A percentile compares a stretch with the other conserved stretches of the same genome.
phyloP scores from a whole-genome alignment of 805 yeast species.

The Suhomyces vadensis region DNA sequence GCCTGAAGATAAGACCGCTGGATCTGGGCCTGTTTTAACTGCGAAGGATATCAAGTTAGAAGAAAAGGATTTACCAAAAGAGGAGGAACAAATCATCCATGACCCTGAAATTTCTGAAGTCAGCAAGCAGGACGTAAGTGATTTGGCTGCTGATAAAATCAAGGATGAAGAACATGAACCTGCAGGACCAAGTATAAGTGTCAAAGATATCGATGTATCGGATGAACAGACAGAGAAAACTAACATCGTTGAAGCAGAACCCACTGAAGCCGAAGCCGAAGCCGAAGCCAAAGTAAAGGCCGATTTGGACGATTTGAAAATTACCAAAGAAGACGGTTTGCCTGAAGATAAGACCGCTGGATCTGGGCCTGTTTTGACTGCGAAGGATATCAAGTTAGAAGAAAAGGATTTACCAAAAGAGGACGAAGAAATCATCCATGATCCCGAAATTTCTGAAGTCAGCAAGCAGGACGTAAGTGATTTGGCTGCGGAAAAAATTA shows the following conservation, averaged over 20 bases:
- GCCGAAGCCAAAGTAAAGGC: not conserved
- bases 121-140: not conserved
- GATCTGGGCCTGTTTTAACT: constrained; percentile 2
- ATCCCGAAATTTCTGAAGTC: not conserved
- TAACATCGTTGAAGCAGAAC: not conserved
- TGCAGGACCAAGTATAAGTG: not conserved
- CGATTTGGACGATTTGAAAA: constrained; percentile 1
- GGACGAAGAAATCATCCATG: not conserved
- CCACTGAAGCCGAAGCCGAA: not conserved
- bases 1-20: constrained; percentile 4
- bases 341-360: constrained; percentile 5
- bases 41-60: constrained; percentile 3
- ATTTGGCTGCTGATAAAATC: constrained; percentile 5
- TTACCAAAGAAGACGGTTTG: not conserved
- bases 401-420: constrained; percentile 2
- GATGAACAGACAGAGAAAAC: not conserved
- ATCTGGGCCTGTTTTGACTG: constrained; percentile 3
- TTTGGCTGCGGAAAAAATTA: constrained; percentile 3
- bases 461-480: not conserved
- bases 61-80: constrained; percentile 1
- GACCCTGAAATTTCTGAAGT: constrained; percentile 2
- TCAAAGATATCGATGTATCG: not conserved
- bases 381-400: constrained; percentile 1
- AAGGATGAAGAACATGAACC: constrained; percentile 5
- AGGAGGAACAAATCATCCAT: not conserved